Conservation (phyloP, 305 asterid genomes). For the Andrographis paniculata region DNA sequence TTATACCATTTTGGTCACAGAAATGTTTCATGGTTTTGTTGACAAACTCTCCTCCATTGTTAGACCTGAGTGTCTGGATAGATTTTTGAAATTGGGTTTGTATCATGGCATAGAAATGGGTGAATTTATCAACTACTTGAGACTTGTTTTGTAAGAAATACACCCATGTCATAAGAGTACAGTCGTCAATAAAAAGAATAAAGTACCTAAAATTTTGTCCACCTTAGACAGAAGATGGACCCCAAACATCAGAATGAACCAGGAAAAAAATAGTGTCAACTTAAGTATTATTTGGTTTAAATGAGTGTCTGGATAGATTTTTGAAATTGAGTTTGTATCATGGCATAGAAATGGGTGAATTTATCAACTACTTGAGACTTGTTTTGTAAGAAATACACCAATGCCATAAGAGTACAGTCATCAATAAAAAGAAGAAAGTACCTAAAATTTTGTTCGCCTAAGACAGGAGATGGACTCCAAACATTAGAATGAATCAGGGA, state of each 20-base stretch:
- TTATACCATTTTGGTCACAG: neutral
- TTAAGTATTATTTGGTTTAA: no score
- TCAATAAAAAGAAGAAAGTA: no score
- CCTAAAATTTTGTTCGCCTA: no score
- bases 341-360: no score
- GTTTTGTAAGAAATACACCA: no score
- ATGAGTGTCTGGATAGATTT: no score
- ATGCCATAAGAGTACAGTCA: no score
- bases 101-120: neutral
- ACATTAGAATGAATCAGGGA: no score
- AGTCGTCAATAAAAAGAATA: conserved; percentile 4
- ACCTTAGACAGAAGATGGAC: neutral
- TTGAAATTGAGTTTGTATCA: no score
- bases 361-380: neutral
- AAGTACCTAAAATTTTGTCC: neutral
- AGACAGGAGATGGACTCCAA: no score
- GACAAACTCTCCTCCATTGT: neutral
- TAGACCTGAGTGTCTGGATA: neutral
- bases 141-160: conserved; percentile 3
- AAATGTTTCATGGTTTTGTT: neutral
- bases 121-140: neutral
- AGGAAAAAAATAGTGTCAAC: neutral
- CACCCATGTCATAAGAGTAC: conserved; percentile 7
- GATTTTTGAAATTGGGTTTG: neutral
- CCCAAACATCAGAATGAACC: conserved; percentile 12